A percentile compares a stretch with the other conserved stretches of the same genome.
These are phyloP conservation scores for Pseudonitzschia multistriata DNA, from an alignment of 108 stramenopile species.

Conservation along the genomic window DNA sequence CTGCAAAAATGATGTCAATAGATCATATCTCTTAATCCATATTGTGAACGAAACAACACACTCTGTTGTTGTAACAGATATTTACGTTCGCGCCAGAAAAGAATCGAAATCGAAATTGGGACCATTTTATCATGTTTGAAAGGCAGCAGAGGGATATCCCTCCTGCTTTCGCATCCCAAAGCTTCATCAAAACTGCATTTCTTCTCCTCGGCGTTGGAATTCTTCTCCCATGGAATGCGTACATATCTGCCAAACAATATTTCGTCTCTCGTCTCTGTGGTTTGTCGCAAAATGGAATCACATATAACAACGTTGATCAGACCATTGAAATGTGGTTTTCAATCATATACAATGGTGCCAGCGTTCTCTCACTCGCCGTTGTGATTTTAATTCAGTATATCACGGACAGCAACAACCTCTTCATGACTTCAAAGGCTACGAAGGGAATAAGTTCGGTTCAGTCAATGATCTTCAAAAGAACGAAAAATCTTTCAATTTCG, in stretches of 20 bases:
- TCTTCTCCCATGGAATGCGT: conserved; percentile 75
- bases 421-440: background rate
- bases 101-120: background rate
- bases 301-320: background rate
- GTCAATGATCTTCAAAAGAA: background rate
- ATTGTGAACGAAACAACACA: no score
- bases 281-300: background rate
- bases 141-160: background rate
- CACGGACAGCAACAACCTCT: background rate
- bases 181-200: conserved; percentile 32
- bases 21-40: no score
- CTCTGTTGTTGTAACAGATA: no score
- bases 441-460: background rate
- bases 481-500: background rate
- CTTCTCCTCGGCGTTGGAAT: conserved; percentile 56
- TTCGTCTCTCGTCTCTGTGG: conserved; percentile 43
- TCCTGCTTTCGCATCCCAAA: background rate
- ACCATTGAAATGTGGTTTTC: conserved; percentile 30
- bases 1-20: no score
- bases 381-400: conserved; percentile 8
- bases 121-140: background rate
- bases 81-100: no score
- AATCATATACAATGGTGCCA: conserved; percentile 27
- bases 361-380: conserved; percentile 14
- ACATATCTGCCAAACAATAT: conserved; percentile 61